Percentiles rank a stretch among this genome's conserved stretches.
Conservation (phyloP, 2,329 filamentous ascomycete genomes). For the Ascochyta rabiei region DNA sequence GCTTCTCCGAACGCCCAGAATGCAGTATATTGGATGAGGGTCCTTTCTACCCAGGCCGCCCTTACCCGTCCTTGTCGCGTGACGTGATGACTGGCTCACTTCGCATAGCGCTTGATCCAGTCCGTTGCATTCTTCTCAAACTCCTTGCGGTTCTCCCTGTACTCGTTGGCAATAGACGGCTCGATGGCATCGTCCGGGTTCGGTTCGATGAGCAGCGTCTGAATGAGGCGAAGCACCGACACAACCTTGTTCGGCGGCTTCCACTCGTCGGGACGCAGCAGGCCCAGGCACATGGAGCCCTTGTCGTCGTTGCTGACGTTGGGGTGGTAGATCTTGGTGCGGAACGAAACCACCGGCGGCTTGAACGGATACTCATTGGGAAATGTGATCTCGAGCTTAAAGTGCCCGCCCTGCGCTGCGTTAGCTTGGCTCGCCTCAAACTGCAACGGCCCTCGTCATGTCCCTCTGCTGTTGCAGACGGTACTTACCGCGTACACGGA, state of each 20-base stretch:
- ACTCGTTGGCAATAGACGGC: constrained; percentile 84
- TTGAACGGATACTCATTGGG: constrained; percentile 90
- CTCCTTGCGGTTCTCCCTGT: constrained; percentile 66
- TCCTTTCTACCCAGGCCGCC: background rate
- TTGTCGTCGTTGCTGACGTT: constrained; percentile 88
- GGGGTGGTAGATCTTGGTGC: constrained; percentile 92
- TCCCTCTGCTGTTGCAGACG: too few relatives aligned
- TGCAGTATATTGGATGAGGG: constrained; percentile 24
- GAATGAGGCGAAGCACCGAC: constrained; percentile 77
- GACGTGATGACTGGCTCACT: constrained; percentile 26
- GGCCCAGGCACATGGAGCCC: constrained; percentile 83
- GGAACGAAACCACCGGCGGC: constrained; percentile 77
- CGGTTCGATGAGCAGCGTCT: constrained; percentile 76
- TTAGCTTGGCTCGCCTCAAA: constrained; percentile 11
- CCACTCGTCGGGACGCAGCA: constrained; percentile 87
- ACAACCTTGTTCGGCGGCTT: constrained; percentile 82
- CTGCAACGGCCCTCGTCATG: constrained; percentile 1
- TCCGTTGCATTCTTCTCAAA: constrained; percentile 77
- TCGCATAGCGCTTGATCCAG: constrained; percentile 78
- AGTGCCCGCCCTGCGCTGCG: constrained; percentile 67
- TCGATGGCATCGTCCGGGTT: constrained; percentile 91
- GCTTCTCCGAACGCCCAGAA: constrained; percentile 42
- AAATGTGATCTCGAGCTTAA: constrained; percentile 73
- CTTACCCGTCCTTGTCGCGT: constrained; percentile 10
- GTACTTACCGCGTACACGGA: constrained; percentile 68